Evolutionary conservation across 345 rosid genomes (phyloP), one percentile per base, ranked within the genome.

Genomic region (Kernera saxatilis): DNA sequence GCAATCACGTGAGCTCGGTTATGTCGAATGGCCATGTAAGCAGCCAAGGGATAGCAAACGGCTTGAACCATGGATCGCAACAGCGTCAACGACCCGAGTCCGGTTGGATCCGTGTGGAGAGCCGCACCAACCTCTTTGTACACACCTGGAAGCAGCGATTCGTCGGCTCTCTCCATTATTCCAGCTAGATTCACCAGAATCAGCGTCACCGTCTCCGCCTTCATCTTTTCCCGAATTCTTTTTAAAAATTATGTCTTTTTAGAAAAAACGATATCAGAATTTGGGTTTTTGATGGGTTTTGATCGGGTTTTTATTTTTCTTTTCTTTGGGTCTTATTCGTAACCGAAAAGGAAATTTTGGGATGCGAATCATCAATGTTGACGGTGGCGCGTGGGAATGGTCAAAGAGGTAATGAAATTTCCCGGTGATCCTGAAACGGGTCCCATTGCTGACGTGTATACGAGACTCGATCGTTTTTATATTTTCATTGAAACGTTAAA

Each of bases 111-210:
- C 2, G 86, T 78, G 75, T 89, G 92, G 0, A 93, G 82, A 63
- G 90, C 97, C 0, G 81, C 92, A 0, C 97, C 97, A n/a, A 93
- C 92, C 67, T 93, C 97, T 77, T 81, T 87, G 81, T 91, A 91
- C 18, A 93, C 98, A 12, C 97, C 92, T 1, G 97, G 97, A 55
- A 91, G 82, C 33, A 93, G 64, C 3, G 97, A 88, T 71, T 93
- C 96, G 54, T 93, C 98, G 4, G 98, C 94, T 76, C 91, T 80
- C 80, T 93, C 92, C 98, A 91, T 86, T 54, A 93, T 88, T 48
- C 85, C 89, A 2, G 96, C 97, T 7, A 93, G 78, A 76, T 93
- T 88, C 74, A 91, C 96, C 53, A 93, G 92, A 57, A 85, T 17
- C 73, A 91, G 71, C 41, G 92, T 91, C 77, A 87, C 17, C 62